Base-by-base conservation (phyloP, 495 filamentous ascomycete genomes). In the Annulohypoxylon nitens region DNA sequence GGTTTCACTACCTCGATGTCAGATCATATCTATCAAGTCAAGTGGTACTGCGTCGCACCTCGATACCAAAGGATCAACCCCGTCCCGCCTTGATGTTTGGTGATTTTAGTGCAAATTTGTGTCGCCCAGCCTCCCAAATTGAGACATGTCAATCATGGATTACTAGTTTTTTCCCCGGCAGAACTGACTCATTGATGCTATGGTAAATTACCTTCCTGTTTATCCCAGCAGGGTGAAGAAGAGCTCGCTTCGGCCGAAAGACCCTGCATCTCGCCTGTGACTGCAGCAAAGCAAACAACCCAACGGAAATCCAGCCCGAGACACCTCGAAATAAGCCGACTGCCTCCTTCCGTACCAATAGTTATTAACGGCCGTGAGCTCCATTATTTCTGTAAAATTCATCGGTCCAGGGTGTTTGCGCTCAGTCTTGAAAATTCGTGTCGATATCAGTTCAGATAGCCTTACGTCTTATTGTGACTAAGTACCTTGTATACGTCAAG, bases 241-340 rank as follows among this genome's bases (percentile, higher is more conserved):
- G 10, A 71, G 41, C 50, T 67, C 33, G 41, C 53, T 69, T 75
- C 73, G 63, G 65, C 73, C 68, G 73, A 68, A 68, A 55, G 57
- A 23, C 67, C 63, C 59, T 75, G 72, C 72, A 70, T 54, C 67
- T 71, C 72, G 67, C 67, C 72, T 71, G 54, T 64, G 60, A 61
- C 53, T 59, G 34, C 63, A 60, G 50, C n/a, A 11, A 39, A 74
- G 61, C 59, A 73, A 71, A 64, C 55, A 64, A 51, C 18, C 16
- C 30, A 48, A 55, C 43, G 60, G 47, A 70, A 41, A 25, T 50
- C 20, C 4, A 59, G 67, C 54, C 67, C 58, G 64, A 75, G 67
- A 75, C 72, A 75, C 51, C 36, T 57, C 5, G 20, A 67, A 75
- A 71, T 61, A 50, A 50, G 54, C 63, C 63, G 67, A 69, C 55